Base-by-base conservation (phyloP, 177 flowering plant genomes). In the Tripterygium wilfordii region DNA sequence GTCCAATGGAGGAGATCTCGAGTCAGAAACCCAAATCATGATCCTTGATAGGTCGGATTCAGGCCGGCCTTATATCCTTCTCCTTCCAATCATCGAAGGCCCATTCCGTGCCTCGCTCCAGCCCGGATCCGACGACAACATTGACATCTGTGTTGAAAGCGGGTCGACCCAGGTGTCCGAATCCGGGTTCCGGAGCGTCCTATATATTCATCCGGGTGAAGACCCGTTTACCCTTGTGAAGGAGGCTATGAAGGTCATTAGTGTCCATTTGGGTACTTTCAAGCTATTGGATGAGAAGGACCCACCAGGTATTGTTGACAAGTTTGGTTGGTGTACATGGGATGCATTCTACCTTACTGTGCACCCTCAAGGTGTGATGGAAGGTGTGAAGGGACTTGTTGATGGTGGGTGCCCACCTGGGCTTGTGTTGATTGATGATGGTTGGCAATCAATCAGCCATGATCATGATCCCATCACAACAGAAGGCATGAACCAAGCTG, bases 321-420 rank as follows among this genome's bases (percentile, higher is more conserved):
- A 82, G 50, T 85, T 88, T 52, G 98, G 98, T 7, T 91, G 98
- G 98, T 91, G 98, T 69, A 88, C 96, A 12, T 91, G 98, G 98
- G 96, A 88, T 36, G 96, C 98, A 6, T 85, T 91, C 56, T 91
- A 91, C 53, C 82, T 85, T 1, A 79, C 62, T 24, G 98, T 91
- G 51, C 69, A 85, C 39, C 98, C 96, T n/a, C 65, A 72, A 0
- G 98, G 98, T 0, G 75, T 91, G 0, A 56, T 61, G 72, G 86
- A 81, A 14, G 96, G 98, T 2, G 83, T 88, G 6, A 63, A 68
- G 58, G 61, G 65, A 0, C 67, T 91, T 7, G 86, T 64, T 2
- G 86, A 75, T 0, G 96, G 95, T 2, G 98, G 98, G 8, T 75
- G 85, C 51, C 98, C 96, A 2, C 98, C 98, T 0, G 95, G 88